Evolutionary conservation across 2,329 filamentous ascomycete genomes (phyloP), one percentile per base, ranked within the genome.

Genomic region (Aspergillus novofumigatus): DNA sequence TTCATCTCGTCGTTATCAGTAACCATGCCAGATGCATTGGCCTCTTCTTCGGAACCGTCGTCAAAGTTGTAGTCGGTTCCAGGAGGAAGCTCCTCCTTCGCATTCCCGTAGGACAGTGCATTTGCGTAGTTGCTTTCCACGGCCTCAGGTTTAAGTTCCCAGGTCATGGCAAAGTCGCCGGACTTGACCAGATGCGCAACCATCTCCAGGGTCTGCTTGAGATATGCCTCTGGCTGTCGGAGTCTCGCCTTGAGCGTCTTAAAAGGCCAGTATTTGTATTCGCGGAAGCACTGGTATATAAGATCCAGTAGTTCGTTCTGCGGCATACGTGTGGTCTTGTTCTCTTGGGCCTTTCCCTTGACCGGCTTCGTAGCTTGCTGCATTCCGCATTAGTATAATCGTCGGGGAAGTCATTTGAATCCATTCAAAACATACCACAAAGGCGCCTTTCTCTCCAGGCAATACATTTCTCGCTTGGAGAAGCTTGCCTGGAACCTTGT

Each of bases 231-330:
- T 1, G 94, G 94, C 76, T 99, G 94, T 58, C 87, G 84, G 42
- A 95, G 84, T 59, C 83, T 80, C 52, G 86, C 81, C 62, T 91
- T 91, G 65, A 99, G 83, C 4, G 89, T 85, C 69, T 91, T 92
- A 81, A 97, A 90, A n/a, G 89, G 87, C 92, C 93, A 99, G 75
- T 94, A 97, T 66, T 88, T 86, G 80, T 89, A 96, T 67, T 89
- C 80, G 56, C 87, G 85, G 85, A 97, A 99, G 70, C 87, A 89
- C 51, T 83, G 78, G 79, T 93, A 92, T 59, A 99, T 86, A 62
- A 85, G 83, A 76, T 97, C 92, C 76, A 96, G 78, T 61, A 99
- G 86, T 68, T 94, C 89, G 80, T 91, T 88, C 74, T 92, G 87
- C 48, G 91, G 87, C 76, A 97, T 92, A 76, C 94, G 92, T 35